These are phyloP conservation scores for Neofusicoccum sp. DNA, from an alignment of 2,329 filamentous ascomycete species.

Conservation along the genomic window DNA sequence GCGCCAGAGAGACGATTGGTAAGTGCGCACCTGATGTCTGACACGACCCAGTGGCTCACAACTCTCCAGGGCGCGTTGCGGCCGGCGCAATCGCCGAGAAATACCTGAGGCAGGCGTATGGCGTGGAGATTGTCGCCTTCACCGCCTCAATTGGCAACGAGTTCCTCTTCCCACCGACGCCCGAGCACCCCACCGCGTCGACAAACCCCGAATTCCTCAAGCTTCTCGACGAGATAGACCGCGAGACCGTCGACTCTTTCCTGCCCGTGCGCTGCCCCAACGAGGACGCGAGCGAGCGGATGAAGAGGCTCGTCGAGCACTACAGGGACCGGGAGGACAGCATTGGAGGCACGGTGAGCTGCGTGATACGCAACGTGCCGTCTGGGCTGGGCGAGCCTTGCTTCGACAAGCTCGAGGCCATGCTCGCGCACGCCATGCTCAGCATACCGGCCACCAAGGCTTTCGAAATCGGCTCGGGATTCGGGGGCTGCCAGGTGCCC, in stretches of 20 bases:
- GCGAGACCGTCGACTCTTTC: constrained; percentile 75
- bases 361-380: constrained; percentile 83
- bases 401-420: constrained; percentile 94
- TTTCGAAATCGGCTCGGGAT: constrained; percentile 93
- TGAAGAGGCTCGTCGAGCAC: constrained; percentile 76
- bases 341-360: constrained; percentile 93
- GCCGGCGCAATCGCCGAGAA: constrained; percentile 93
- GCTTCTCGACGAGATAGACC: constrained; percentile 69
- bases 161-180: constrained; percentile 71
- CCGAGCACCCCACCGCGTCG: constrained; percentile 65
- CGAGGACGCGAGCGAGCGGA: constrained; percentile 60
- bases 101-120: constrained; percentile 76
- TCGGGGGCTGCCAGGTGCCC: constrained; percentile 79
- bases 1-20: constrained; percentile 93
- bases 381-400: constrained; percentile 86
- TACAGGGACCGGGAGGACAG: constrained; percentile 79
- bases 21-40: constrained; percentile 20
- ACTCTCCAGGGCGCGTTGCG: constrained; percentile 68
- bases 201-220: constrained; percentile 77
- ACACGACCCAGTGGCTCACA: constrained; percentile 1
- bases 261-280: constrained; percentile 87
- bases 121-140: constrained; percentile 88
- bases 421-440: constrained; percentile 89
- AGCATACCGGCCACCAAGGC: constrained; percentile 93
- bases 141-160: constrained; percentile 79